These are phyloP conservation scores for Tylopilus rubrobrunneus DNA, from an alignment of 768 basidiomycete genomes.

Conservation along the genomic window DNA sequence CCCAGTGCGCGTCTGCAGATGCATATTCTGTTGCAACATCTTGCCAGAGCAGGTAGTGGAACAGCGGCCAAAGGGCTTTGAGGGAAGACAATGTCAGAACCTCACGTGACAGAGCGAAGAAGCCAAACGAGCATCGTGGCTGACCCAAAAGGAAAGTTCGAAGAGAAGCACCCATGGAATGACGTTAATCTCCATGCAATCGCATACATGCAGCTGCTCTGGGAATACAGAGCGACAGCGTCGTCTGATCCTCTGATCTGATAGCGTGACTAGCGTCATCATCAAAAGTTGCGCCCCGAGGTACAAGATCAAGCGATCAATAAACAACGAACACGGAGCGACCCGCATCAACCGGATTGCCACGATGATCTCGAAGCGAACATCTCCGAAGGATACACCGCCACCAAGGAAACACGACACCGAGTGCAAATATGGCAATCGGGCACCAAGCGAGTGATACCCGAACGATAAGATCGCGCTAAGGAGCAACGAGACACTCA, in stretches of 20 bases:
- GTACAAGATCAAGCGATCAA: conserved; percentile 9
- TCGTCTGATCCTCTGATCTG: neutral
- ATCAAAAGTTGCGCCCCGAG: neutral
- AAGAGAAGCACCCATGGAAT: neutral
- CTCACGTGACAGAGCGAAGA: neutral
- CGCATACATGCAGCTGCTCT: neutral
- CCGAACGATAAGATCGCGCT: neutral
- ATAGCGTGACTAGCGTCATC: neutral
- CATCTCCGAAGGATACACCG: neutral
- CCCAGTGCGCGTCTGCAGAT: conserved; percentile 79
- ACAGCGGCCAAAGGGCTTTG: conserved; percentile 91
- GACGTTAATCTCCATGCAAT: neutral
- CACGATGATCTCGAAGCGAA: conserved; percentile 5
- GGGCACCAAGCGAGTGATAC: neutral
- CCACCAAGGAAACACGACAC: conserved; percentile 1
- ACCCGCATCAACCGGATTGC: neutral
- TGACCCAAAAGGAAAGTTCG: neutral
- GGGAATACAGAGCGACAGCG: too few relatives aligned
- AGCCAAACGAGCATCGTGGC: neutral
- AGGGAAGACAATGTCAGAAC: conserved; percentile 7
- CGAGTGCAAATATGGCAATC: conserved; percentile 12
- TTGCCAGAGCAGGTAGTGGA: conserved; percentile 98
- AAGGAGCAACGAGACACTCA: conserved; percentile 34
- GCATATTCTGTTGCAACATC: conserved; percentile 89
- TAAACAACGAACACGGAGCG: too few relatives aligned